These are phyloP conservation scores for Naumovozyma dairenensis DNA, from an alignment of 805 yeast species.

Conservation along the genomic window DNA sequence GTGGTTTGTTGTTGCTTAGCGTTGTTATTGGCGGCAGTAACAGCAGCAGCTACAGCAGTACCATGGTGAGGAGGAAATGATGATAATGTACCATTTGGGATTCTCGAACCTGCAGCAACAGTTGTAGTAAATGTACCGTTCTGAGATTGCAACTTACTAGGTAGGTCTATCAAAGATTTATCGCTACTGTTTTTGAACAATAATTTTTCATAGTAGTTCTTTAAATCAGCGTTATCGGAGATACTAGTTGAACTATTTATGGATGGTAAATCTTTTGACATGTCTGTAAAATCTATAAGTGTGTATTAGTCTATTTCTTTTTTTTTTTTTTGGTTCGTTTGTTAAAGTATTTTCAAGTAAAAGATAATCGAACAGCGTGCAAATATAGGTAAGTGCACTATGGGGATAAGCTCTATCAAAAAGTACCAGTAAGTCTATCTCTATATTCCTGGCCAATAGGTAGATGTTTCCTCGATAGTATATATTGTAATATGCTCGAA, in stretches of 20 bases:
- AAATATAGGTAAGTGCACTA: background rate
- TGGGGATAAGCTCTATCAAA: too few species aligned
- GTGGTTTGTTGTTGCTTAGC: background rate
- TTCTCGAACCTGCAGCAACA: too few species aligned
- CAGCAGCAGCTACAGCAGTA: constrained; percentile 7
- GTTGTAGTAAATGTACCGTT: too few species aligned
- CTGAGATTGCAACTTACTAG: constrained; percentile 14
- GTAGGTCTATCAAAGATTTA: constrained; percentile 23
- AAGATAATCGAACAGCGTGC: constrained; percentile 1
- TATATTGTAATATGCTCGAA: too few species aligned
- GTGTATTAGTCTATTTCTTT: background rate
- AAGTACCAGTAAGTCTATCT: too few species aligned
- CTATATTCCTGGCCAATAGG: too few species aligned
- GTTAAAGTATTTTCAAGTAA: constrained; percentile 1
- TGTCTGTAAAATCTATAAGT: background rate
- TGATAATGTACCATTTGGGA: too few species aligned
- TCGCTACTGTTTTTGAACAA: constrained; percentile 26
- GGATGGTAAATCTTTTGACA: constrained; percentile 21
- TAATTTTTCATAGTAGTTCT: constrained; percentile 24
- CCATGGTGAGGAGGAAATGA: too few species aligned
- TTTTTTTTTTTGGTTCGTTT: constrained; percentile 3
- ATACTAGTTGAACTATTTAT: constrained; percentile 24
- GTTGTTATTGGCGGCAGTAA: background rate
- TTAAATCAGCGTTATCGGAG: constrained; percentile 24
- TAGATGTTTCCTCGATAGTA: too few species aligned